Conservation (phyloP, 2,329 filamentous ascomycete species). For the Mollisia scopiformis region DNA sequence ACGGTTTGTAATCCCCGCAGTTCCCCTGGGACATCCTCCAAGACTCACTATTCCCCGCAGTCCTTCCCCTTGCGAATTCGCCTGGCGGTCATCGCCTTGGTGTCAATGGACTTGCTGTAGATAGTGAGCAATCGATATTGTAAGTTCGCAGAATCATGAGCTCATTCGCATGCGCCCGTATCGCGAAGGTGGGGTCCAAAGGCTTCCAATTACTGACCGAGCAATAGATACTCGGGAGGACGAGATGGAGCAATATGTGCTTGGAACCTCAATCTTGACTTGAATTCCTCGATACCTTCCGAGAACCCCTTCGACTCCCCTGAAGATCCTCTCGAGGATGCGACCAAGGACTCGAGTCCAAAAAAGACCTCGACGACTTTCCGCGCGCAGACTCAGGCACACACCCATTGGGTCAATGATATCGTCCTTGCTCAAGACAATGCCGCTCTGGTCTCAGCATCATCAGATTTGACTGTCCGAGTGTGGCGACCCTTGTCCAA, state of each 20-base stretch:
- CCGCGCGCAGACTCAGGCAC: constrained; percentile 66
- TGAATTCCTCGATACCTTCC: constrained; percentile 40
- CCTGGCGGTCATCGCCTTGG: constrained; percentile 88
- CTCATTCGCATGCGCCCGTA: not conserved
- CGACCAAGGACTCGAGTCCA: constrained; percentile 32
- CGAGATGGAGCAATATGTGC: constrained; percentile 95
- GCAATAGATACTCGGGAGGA: constrained; percentile 84
- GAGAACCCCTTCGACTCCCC: constrained; percentile 37
- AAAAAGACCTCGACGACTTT: constrained; percentile 58
- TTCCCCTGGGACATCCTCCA: constrained; percentile 4
- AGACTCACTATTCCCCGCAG: constrained; percentile 42
- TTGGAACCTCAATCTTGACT: constrained; percentile 83
- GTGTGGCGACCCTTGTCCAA: constrained; percentile 76
- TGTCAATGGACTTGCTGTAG: constrained; percentile 91
- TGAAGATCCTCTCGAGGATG: constrained; percentile 34
- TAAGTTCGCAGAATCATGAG: constrained; percentile 44
- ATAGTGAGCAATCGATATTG: constrained; percentile 82
- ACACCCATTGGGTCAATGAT: constrained; percentile 81
- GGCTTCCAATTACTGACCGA: constrained; percentile 18
- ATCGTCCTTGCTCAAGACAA: constrained; percentile 68
- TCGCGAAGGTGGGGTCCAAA: constrained; percentile 10
- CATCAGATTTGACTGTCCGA: constrained; percentile 74
- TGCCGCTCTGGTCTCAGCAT: constrained; percentile 69
- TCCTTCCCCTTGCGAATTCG: constrained; percentile 73
- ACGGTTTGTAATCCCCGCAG: constrained; percentile 52